Percentiles rank a stretch among this genome's conserved stretches.
Evolutionary conservation across 768 basidiomycete species (phyloP).

Genomic region (Leccinum boreale): DNA sequence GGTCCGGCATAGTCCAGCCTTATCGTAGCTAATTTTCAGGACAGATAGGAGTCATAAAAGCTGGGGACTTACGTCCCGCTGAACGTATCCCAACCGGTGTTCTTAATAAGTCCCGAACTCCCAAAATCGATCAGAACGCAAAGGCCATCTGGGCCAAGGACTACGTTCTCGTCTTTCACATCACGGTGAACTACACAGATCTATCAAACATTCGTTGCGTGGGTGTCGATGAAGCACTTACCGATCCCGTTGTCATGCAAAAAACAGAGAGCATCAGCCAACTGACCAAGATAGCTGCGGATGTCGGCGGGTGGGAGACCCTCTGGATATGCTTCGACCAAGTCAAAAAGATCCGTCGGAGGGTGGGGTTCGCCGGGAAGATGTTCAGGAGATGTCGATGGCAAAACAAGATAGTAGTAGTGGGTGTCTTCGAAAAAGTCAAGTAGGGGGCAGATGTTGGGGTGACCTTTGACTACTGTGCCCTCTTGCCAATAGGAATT

Average conservation of each 20-base stretch:
- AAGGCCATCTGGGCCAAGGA: conserved; percentile 73
- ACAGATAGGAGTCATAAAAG: neutral
- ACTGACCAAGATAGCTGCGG: conserved; percentile 86
- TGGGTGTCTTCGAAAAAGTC: conserved; percentile 98
- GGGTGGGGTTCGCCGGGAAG: conserved; percentile 49
- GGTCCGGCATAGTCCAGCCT: conserved; percentile 95
- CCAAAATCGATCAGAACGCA: conserved; percentile 98
- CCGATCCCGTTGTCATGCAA: conserved; percentile 91
- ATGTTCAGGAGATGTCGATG: conserved; percentile 64
- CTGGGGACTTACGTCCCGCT: conserved; percentile 77
- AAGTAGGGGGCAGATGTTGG: conserved; percentile 89
- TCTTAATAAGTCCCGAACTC: conserved; percentile 82
- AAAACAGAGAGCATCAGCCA: conserved; percentile 87
- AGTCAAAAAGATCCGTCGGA: conserved; percentile 88
- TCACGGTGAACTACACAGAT: conserved; percentile 78
- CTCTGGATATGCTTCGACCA: conserved; percentile 85
- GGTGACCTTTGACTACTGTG: conserved; percentile 79
- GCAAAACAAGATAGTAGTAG: conserved; percentile 93
- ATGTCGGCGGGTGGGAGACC: conserved; percentile 75
- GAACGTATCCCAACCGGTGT: conserved; percentile 86
- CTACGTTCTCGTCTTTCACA: conserved; percentile 96
- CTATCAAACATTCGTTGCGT: conserved; percentile 10
- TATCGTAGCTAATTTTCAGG: conserved; percentile 11
- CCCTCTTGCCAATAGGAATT: conserved; percentile 62
- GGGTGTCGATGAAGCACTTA: conserved; percentile 32